phyloP scores from a whole-genome alignment of 345 rosid genomes.

The Eucalyptus tenuipes region DNA sequence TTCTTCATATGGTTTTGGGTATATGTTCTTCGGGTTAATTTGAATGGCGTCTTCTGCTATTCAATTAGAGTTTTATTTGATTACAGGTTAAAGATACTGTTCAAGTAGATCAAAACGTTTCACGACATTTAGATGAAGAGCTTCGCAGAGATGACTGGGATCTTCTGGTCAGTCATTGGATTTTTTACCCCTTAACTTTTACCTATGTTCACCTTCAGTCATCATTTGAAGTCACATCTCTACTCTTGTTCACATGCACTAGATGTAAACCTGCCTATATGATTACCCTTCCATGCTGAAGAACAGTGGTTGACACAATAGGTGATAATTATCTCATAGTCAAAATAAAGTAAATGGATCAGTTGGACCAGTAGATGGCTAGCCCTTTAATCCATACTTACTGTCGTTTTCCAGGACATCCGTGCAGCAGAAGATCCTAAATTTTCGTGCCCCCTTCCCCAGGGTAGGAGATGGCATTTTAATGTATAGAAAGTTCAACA shows the following conservation, averaged over 20 bases:
- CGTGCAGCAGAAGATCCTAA: too few relatives aligned
- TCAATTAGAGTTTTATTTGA: neutral
- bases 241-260: neutral
- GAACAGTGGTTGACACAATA: neutral
- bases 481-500: neutral
- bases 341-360: neutral
- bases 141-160: conserved; percentile 68
- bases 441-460: neutral
- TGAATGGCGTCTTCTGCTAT: neutral
- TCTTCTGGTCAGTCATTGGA: conserved; percentile 49
- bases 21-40: neutral
- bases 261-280: neutral
- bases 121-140: conserved; percentile 60
- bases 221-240: neutral
- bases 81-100: conserved; percentile 86
- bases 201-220: neutral
- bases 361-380: neutral
- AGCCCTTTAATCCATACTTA: neutral
- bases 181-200: neutral
- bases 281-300: neutral
- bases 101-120: conserved; percentile 77
- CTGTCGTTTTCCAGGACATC: too few relatives aligned
- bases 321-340: neutral
- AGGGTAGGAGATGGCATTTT: neutral
- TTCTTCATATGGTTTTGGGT: neutral